A percentile compares a stretch with the other conserved stretches of the same genome.
Evolutionary conservation across 345 rosid genomes (phyloP).

Genomic region (Syzygium aromaticum): DNA sequence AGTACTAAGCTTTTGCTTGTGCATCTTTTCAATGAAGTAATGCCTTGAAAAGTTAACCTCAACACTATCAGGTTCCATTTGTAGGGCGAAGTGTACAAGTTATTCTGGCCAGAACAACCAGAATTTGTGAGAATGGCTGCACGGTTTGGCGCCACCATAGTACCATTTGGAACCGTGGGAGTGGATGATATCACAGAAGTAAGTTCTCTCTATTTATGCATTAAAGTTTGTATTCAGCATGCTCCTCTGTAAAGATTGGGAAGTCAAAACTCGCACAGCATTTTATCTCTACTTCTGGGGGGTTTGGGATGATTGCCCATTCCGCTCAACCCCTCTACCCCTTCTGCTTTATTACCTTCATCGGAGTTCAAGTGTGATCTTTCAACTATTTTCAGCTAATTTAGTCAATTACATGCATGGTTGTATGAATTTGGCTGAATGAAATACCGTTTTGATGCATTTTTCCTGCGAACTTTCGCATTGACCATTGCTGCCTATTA

Average conservation of each 20-base stretch:
- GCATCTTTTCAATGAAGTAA: neutral
- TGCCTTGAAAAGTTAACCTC: neutral
- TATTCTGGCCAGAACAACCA: slow-evolving; percentile 65
- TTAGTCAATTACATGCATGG: neutral
- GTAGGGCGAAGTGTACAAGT: slow-evolving; percentile 68
- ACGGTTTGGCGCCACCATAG: slow-evolving; percentile 66
- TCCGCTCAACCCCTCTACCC: neutral
- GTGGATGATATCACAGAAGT: slow-evolving; percentile 72
- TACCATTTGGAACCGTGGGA: slow-evolving; percentile 70
- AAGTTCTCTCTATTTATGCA: slow-evolving; percentile 9
- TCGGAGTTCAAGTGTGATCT: neutral
- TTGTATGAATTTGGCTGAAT: neutral
- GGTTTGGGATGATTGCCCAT: neutral
- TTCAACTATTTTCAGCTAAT: neutral
- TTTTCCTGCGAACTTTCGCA: neutral
- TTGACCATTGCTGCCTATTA: neutral
- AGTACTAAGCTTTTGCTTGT: neutral
- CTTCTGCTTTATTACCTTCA: neutral
- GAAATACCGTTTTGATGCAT: neutral
- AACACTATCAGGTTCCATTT: neutral
- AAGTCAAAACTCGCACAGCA: neutral
- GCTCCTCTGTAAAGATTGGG: neutral
- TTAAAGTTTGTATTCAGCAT: neutral
- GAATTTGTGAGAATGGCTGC: slow-evolving; percentile 87
- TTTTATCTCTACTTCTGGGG: neutral